Conservation (phyloP, 2,329 filamentous ascomycete species). For the Dactylonectria estremocensis region DNA sequence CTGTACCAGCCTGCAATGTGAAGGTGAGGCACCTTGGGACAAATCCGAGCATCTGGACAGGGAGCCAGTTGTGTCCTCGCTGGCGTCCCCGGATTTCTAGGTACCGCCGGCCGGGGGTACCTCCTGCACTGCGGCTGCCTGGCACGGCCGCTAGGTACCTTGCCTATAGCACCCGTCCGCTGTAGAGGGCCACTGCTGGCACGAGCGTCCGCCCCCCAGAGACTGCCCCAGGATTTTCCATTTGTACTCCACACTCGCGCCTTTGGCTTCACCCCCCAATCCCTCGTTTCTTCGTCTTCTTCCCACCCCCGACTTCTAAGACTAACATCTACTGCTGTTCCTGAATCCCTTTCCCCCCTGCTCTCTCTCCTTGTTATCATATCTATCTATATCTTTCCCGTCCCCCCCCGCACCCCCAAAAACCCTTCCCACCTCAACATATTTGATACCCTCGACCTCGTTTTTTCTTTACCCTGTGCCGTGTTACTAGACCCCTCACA, state of each 20-base stretch:
- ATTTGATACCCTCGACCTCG: slow-evolving; percentile 20
- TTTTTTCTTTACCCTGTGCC: slow-evolving; percentile 21
- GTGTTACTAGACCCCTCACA: slow-evolving; percentile 26
- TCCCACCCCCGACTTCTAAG: slow-evolving; percentile 29
- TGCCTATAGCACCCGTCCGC: too few species aligned
- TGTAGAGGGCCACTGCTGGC: slow-evolving; percentile 35
- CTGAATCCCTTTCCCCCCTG: slow-evolving; percentile 21
- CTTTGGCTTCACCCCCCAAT: slow-evolving; percentile 35
- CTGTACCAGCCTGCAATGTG: not conserved
- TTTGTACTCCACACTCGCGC: slow-evolving; percentile 47
- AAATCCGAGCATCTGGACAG: too few species aligned
- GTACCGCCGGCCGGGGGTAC: too few species aligned
- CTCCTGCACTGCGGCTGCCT: slow-evolving; percentile 14
- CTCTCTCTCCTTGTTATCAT: slow-evolving; percentile 34
- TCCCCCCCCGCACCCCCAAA: slow-evolving; percentile 25
- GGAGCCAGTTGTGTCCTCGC: too few species aligned
- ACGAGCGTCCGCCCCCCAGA: slow-evolving; percentile 39
- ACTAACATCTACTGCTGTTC: slow-evolving; percentile 13
- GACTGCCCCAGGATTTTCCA: slow-evolving; percentile 49
- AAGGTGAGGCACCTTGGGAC: not conserved
- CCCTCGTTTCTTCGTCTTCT: slow-evolving; percentile 32
- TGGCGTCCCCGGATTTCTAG: slow-evolving; percentile 17
- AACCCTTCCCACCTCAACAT: slow-evolving; percentile 6
- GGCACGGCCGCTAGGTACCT: too few species aligned
- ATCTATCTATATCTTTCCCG: slow-evolving; percentile 32